A percentile compares a stretch with the other conserved stretches of the same genome.
Conservation (phyloP, 345 rosid genomes). For the Salix koriyanagi region DNA sequence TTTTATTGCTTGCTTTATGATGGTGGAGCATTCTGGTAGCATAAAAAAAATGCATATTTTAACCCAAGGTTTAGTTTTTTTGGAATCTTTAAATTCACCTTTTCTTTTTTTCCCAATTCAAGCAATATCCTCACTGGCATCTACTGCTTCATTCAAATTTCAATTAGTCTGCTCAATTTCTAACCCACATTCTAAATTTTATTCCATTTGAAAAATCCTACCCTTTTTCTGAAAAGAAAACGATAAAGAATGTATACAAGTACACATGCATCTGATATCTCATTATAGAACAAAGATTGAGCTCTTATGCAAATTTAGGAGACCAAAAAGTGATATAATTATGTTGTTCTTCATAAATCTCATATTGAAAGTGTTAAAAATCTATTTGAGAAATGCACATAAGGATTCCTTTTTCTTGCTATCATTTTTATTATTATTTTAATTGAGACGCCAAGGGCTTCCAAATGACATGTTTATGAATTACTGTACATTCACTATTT, state of each 20-base stretch:
- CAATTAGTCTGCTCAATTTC: background rate
- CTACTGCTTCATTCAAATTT: background rate
- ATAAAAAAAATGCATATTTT: background rate
- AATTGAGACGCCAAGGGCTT: background rate
- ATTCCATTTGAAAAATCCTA: background rate
- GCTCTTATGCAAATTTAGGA: background rate
- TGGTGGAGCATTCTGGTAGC: background rate
- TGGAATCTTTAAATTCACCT: background rate
- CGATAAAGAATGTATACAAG: background rate
- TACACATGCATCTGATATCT: background rate
- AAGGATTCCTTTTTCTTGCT: background rate
- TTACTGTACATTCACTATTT: background rate
- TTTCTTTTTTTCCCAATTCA: background rate
- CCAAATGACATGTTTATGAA: background rate
- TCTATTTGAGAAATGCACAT: background rate
- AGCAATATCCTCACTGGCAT: background rate
- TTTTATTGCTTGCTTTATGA: background rate
- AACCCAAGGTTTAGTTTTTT: background rate
- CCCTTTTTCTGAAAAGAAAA: background rate
- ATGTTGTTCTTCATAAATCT: background rate
- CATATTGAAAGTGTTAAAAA: background rate
- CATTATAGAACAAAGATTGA: background rate
- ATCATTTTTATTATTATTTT: background rate
- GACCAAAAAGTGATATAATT: background rate
- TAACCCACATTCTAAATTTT: background rate